Conservation (phyloP, 306 rosid species). For the Dalbergia cochinchinensis region DNA sequence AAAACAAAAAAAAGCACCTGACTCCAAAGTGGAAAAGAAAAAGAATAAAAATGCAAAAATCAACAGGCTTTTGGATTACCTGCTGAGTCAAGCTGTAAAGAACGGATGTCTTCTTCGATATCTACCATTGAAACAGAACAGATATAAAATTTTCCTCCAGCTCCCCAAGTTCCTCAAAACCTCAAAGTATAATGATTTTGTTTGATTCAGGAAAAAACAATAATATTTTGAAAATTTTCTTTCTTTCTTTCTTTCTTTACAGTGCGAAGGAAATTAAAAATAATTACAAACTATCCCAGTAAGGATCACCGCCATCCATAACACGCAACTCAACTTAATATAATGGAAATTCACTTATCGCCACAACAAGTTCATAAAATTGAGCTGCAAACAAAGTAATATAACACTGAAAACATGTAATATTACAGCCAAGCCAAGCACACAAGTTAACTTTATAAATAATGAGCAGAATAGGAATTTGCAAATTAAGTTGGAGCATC, state of each 20-base stretch:
- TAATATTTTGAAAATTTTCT: neutral
- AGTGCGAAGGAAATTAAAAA: neutral
- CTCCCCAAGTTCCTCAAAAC: constrained; percentile 33
- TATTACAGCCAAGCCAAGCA: neutral
- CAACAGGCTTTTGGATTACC: constrained; percentile 56
- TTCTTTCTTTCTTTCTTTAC: neutral
- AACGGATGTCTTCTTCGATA: constrained; percentile 90
- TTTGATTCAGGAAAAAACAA: constrained; percentile 13
- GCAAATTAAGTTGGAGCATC: constrained; percentile 2
- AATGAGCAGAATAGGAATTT: neutral
- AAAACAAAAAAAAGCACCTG: constrained; percentile 35
- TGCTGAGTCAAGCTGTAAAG: constrained; percentile 89
- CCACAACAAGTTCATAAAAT: constrained; percentile 20
- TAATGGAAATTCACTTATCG: neutral
- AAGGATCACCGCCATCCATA: constrained; percentile 3
- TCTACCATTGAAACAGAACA: constrained; percentile 60
- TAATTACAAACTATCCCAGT: neutral
- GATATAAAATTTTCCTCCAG: constrained; percentile 40
- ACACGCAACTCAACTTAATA: constrained; percentile 29
- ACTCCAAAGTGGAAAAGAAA: neutral
- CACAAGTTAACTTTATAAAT: neutral
- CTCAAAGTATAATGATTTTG: constrained; percentile 10
- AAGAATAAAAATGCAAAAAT: constrained; percentile 26
- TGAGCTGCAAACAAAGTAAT: neutral
- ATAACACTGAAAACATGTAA: neutral